Conservation (phyloP, 495 filamentous ascomycete species). For the Filosporella fistucella region DNA sequence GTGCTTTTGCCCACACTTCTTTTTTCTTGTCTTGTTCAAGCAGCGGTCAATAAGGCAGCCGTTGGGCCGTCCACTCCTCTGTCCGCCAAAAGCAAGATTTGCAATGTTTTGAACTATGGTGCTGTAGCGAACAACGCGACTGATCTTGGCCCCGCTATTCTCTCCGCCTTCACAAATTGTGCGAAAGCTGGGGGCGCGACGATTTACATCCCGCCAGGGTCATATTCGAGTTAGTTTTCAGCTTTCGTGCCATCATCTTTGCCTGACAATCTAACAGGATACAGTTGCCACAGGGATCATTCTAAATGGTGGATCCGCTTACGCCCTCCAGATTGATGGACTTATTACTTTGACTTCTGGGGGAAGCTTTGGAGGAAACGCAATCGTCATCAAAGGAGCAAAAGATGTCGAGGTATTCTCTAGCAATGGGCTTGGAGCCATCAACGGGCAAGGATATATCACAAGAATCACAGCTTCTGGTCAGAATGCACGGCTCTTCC, state of each 20-base stretch:
- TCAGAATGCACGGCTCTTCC: slow-evolving; percentile 29
- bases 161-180: slow-evolving; percentile 36
- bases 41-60: slow-evolving; percentile 7
- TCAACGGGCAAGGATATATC: slow-evolving; percentile 46
- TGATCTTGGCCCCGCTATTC: slow-evolving; percentile 39
- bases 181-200: slow-evolving; percentile 25
- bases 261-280: too few relatives aligned
- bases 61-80: slow-evolving; percentile 33
- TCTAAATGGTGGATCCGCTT: neutral
- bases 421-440: slow-evolving; percentile 39
- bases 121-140: slow-evolving; percentile 36
- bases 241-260: too few relatives aligned
- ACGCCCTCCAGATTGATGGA: slow-evolving; percentile 30
- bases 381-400: slow-evolving; percentile 41
- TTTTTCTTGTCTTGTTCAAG: neutral
- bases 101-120: slow-evolving; percentile 40
- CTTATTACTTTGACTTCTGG: slow-evolving; percentile 36
- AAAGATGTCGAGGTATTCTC: slow-evolving; percentile 46
- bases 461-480: slow-evolving; percentile 28
- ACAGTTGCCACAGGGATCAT: neutral
- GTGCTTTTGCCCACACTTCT: neutral
- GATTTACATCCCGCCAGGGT: slow-evolving; percentile 30
- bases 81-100: slow-evolving; percentile 28
- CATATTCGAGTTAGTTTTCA: too few relatives aligned
- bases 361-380: slow-evolving; percentile 38